A percentile compares a stretch with the other conserved stretches of the same genome.
These are phyloP conservation scores for Suillus alpinus DNA, from an alignment of 768 basidiomycete genomes.

Conservation along the genomic window DNA sequence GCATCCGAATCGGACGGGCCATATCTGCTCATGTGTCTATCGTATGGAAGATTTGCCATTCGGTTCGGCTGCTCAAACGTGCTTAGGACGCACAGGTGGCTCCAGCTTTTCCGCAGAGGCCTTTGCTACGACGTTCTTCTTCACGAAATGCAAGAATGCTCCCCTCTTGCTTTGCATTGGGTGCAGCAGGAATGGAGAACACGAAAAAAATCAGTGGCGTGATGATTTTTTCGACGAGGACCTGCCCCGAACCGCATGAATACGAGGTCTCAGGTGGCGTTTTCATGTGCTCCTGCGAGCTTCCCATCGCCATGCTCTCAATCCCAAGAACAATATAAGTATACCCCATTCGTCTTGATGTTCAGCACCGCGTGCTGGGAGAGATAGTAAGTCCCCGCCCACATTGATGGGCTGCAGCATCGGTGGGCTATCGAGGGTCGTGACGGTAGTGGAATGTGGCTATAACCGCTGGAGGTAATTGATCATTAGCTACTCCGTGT, in stretches of 20 bases:
- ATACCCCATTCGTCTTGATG: constrained; percentile 71
- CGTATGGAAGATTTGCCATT: not conserved
- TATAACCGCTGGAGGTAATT: no score
- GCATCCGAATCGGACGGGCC: constrained; percentile 21
- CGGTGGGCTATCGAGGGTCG: constrained; percentile 62
- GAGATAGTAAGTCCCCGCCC: constrained; percentile 70
- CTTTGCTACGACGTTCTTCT: constrained; percentile 64
- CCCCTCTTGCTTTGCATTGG: constrained; percentile 64
- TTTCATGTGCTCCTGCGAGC: no score
- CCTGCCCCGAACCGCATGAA: constrained; percentile 35
- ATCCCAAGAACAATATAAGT: constrained; percentile 60
- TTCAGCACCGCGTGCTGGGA: constrained; percentile 70
- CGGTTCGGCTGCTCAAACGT: not conserved
- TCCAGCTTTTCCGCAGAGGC: constrained; percentile 61
- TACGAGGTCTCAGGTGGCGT: not conserved
- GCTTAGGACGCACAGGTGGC: constrained; percentile 31
- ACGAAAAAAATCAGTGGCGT: constrained; percentile 73
- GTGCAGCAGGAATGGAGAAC: constrained; percentile 61
- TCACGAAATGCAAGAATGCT: constrained; percentile 66
- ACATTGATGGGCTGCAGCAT: constrained; percentile 67
- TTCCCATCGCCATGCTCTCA: no score
- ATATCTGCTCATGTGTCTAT: constrained; percentile 8
- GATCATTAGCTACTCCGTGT: no score
- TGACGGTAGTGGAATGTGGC: constrained; percentile 66
- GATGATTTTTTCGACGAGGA: constrained; percentile 60